Conservation (phyloP, 192 early-diverging fungal genomes). For the Linnemannia exigua region DNA sequence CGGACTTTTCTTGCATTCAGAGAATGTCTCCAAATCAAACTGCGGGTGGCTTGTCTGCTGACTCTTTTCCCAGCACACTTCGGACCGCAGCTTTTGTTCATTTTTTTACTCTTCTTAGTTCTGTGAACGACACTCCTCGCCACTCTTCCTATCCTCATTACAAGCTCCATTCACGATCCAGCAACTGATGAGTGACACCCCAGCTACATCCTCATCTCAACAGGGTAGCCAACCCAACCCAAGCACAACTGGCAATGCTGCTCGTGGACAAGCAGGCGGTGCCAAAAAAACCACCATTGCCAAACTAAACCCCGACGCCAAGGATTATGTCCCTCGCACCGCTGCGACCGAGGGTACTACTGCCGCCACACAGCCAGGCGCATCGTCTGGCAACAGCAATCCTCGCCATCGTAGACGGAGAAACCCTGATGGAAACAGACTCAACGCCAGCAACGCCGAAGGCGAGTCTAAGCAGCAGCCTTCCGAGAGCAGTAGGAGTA, state of each 20-base stretch:
- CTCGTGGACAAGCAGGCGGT: not conserved
- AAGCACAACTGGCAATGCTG: not conserved
- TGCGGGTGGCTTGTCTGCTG: slow-evolving; percentile 43
- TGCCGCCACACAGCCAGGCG: not conserved
- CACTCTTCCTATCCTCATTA: not conserved
- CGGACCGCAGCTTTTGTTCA: not conserved
- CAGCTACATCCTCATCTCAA: not conserved
- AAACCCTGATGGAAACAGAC: slow-evolving; percentile 18
- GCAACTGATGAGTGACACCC: not conserved
- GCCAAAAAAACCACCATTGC: slow-evolving; percentile 5
- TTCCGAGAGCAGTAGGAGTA: not conserved
- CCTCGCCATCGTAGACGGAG: slow-evolving; percentile 22
- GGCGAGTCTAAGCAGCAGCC: slow-evolving; percentile 2
- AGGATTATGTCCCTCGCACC: slow-evolving; percentile 49
- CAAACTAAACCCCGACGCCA: slow-evolving; percentile 49
- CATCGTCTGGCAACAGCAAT: slow-evolving; percentile 7
- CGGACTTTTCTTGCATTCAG: not conserved
- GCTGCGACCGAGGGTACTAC: not conserved
- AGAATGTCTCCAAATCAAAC: slow-evolving; percentile 12
- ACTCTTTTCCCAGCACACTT: not conserved
- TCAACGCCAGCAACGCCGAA: not conserved
- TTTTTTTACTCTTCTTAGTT: not conserved
- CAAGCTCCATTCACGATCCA: not conserved
- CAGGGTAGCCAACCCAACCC: not conserved
- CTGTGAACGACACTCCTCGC: not conserved